phyloP scores from a whole-genome alignment of 331 rosid genomes.

The Quercus lobata region DNA sequence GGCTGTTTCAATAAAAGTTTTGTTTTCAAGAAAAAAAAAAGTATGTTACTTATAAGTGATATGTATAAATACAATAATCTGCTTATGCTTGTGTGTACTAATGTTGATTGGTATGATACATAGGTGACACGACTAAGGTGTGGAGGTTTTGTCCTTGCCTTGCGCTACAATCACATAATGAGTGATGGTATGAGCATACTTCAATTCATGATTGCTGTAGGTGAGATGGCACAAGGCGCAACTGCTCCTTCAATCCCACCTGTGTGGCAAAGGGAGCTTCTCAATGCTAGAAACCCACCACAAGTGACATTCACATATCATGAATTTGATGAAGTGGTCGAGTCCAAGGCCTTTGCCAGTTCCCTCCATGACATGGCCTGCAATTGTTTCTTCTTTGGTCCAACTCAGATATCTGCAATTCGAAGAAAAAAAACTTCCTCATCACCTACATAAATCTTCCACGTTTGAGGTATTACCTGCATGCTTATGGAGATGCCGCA shows the following conservation, averaged over 20 bases:
- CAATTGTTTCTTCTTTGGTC: neutral
- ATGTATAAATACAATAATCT: no score
- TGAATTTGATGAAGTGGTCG: neutral
- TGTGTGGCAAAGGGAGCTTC: neutral
- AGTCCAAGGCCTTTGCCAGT: neutral
- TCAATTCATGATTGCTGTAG: slow-evolving; percentile 2
- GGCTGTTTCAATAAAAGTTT: no score
- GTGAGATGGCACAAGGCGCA: slow-evolving; percentile 10
- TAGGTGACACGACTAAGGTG: neutral
- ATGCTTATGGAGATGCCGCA: neutral
- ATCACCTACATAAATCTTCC: neutral
- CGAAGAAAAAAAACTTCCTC: neutral
- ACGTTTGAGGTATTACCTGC: slow-evolving; percentile 2
- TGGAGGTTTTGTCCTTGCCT: slow-evolving; percentile 6
- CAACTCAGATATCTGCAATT: neutral
- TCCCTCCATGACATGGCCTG: neutral
- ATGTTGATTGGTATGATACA: neutral
- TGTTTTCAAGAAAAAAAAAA: no score
- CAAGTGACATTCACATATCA: neutral
- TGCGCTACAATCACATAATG: slow-evolving; percentile 12
- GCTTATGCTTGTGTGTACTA: no score
- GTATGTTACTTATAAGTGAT: no score
- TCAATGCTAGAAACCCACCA: slow-evolving; percentile 5
- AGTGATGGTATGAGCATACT: neutral
- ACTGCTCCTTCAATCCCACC: neutral